Conservation (phyloP, 2,329 filamentous ascomycete genomes). For the Cladophialophora exuberans region DNA sequence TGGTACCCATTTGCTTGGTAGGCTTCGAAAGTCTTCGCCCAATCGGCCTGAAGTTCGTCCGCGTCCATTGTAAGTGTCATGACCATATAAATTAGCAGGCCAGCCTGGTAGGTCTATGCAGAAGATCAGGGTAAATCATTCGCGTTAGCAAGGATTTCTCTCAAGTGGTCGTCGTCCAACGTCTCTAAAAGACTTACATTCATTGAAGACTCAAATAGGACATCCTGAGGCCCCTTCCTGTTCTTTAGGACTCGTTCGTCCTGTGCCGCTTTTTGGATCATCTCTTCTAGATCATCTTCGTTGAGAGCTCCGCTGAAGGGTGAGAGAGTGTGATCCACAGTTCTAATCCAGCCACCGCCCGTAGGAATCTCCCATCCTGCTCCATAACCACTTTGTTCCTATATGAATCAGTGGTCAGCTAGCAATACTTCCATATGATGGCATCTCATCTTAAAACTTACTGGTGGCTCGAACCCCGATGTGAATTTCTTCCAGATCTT, state of each 20-base stretch:
- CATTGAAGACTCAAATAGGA: conserved; percentile 11
- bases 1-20: conserved; percentile 21
- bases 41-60: background rate
- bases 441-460: no score
- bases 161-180: no score
- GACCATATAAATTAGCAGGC: conserved; percentile 15
- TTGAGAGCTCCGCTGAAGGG: no score
- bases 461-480: conserved; percentile 11
- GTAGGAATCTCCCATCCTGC: conserved; percentile 20
- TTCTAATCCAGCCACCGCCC: conserved; percentile 15
- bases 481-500: conserved; percentile 13
- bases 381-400: conserved; percentile 25
- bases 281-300: conserved; percentile 2
- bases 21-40: conserved; percentile 1
- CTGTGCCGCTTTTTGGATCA: background rate
- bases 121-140: background rate
- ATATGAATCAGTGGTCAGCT: background rate
- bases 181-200: conserved; percentile 15
- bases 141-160: background rate
- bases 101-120: conserved; percentile 20
- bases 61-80: conserved; percentile 6
- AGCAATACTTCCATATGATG: no score
- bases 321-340: background rate
- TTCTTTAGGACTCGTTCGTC: background rate
- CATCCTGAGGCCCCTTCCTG: background rate